phyloP scores from a whole-genome alignment of 2,329 filamentous ascomycete genomes.

The Colletotrichum aenigma region DNA sequence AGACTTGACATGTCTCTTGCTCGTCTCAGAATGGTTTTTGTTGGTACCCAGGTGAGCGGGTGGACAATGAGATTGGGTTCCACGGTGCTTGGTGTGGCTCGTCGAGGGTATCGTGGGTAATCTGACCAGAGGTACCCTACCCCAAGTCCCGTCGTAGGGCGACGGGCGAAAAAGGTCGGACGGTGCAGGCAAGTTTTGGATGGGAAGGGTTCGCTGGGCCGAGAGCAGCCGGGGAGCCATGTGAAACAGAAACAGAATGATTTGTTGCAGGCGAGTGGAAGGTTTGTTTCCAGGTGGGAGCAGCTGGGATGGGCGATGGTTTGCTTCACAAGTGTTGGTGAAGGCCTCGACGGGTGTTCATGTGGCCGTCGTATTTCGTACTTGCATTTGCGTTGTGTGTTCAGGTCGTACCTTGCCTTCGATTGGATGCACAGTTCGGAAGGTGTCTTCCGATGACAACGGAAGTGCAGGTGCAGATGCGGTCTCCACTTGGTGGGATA shows the following conservation, averaged over 20 bases:
- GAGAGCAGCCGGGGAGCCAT: background rate
- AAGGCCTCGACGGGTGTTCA: background rate
- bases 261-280: background rate
- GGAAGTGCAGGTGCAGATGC: background rate
- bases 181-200: background rate
- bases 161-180: background rate
- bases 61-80: background rate
- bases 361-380: background rate
- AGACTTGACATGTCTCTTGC: slow-evolving; percentile 10
- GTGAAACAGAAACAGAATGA: slow-evolving; percentile 6
- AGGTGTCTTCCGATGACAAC: background rate
- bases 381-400: background rate
- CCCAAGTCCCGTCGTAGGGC: background rate
- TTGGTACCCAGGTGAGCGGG: background rate
- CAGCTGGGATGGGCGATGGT: background rate
- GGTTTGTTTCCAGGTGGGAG: background rate
- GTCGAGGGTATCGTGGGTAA: background rate
- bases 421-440: background rate
- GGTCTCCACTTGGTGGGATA: background rate
- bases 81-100: background rate
- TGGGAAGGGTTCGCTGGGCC: background rate
- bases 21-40: background rate
- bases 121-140: background rate
- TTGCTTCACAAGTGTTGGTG: background rate
- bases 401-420: background rate